Conservation (phyloP, 345 rosid genomes). For the Gossypium ekmanianum region DNA sequence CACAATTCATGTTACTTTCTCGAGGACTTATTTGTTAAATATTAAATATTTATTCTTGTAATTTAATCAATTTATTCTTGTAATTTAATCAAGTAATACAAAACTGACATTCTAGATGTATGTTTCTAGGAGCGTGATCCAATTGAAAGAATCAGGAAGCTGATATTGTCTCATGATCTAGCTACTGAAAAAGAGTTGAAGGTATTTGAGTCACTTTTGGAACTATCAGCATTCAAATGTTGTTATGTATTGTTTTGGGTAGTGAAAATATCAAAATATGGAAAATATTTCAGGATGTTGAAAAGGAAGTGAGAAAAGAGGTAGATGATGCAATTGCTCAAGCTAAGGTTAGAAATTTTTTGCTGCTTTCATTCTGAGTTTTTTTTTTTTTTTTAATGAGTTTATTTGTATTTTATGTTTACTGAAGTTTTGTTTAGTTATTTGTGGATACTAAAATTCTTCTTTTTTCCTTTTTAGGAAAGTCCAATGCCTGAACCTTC, state of each 20-base stretch:
- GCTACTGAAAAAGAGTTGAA: slow-evolving; percentile 94
- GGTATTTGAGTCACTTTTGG: slow-evolving; percentile 33
- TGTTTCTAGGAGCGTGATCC: slow-evolving; percentile 85
- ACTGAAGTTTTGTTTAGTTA: background rate
- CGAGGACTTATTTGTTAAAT: slow-evolving; percentile 5
- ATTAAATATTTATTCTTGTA: background rate
- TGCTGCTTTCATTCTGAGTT: background rate
- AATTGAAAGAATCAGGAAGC: slow-evolving; percentile 79
- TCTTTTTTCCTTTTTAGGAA: slow-evolving; percentile 49
- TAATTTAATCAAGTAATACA: background rate
- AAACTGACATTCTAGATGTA: background rate
- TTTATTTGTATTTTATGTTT: background rate
- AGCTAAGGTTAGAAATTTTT: slow-evolving; percentile 65
- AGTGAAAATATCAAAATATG: background rate
- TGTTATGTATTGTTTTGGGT: background rate
- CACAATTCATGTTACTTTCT: background rate
- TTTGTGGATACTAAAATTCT: background rate
- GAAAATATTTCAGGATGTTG: slow-evolving; percentile 58
- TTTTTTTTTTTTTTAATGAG: background rate
- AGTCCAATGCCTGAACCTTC: slow-evolving; percentile 89
- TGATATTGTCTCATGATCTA: slow-evolving; percentile 65
- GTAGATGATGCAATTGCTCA: slow-evolving; percentile 91
- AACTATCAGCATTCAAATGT: background rate
- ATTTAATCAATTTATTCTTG: background rate
- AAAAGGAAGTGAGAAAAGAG: slow-evolving; percentile 81